Percentiles rank a stretch among this genome's conserved stretches.
These are phyloP conservation scores for Berberis vulgaris DNA, from an alignment of 164 flowering plant genomes.

Conservation along the genomic window DNA sequence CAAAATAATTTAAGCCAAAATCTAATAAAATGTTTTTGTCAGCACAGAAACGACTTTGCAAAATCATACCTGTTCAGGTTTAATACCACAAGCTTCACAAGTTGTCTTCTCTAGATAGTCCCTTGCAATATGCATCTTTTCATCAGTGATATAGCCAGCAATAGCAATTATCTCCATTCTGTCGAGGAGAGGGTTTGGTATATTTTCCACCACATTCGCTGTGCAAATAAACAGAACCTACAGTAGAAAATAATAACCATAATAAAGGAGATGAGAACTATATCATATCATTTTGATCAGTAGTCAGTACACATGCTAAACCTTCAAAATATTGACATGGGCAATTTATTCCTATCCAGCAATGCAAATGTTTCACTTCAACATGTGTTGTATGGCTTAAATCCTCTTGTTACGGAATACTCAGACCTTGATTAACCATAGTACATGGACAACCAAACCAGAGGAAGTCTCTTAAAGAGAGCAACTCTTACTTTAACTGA, in stretches of 20 bases:
- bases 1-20: not conserved
- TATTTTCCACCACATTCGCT: conserved; percentile 83
- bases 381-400: too few relatives aligned
- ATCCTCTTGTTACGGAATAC: too few relatives aligned
- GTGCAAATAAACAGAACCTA: conserved; percentile 99
- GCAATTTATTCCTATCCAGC: too few relatives aligned
- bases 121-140: conserved; percentile 91
- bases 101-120: conserved; percentile 73
- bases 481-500: too few relatives aligned
- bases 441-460: too few relatives aligned
- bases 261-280: not conserved
- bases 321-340: too few relatives aligned
- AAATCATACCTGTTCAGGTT: conserved; percentile 64
- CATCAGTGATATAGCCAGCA: conserved; percentile 96
- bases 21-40: too few relatives aligned
- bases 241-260: not conserved
- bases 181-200: conserved; percentile 89
- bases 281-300: too few relatives aligned
- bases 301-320: too few relatives aligned
- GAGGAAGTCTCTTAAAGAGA: too few relatives aligned
- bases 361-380: too few relatives aligned
- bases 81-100: conserved; percentile 88
- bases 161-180: conserved; percentile 92
- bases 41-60: not conserved
- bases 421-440: too few relatives aligned